Evolutionary conservation across 129 eudicot genomes (phyloP).

Genomic region (Arctium minus): DNA sequence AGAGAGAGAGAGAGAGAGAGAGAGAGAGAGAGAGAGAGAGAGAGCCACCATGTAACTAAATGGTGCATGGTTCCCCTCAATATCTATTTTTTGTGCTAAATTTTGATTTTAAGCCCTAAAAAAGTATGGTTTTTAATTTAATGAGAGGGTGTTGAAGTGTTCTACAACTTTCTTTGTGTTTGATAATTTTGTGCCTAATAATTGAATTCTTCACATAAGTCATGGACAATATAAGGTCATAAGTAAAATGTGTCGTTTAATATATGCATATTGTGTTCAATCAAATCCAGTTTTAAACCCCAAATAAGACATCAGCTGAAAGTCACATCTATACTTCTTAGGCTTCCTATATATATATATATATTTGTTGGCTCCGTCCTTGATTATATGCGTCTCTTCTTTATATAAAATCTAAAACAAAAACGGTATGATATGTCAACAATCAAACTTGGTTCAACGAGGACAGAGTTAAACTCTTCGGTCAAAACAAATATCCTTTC

Average conservation of each 20-base stretch:
- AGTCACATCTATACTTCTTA: background rate
- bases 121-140: background rate
- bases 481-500: background rate
- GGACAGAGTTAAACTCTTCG: background rate
- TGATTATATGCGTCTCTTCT: background rate
- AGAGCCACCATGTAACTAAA: background rate
- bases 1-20: no score
- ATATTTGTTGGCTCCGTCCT: background rate
- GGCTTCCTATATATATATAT: background rate
- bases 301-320: no score
- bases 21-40: no score
- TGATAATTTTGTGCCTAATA: no score
- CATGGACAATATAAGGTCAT: no score
- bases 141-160: background rate
- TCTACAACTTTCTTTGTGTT: no score
- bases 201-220: no score
- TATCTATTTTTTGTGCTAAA: background rate
- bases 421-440: background rate
- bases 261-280: no score
- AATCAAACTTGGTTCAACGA: background rate
- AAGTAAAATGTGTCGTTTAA: background rate
- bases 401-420: no score
- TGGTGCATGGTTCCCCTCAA: background rate
- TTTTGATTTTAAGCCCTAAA: background rate
- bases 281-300: background rate